Base-by-base conservation (phyloP, 2,329 filamentous ascomycete genomes). In the Thermomyces lanuginosus region DNA sequence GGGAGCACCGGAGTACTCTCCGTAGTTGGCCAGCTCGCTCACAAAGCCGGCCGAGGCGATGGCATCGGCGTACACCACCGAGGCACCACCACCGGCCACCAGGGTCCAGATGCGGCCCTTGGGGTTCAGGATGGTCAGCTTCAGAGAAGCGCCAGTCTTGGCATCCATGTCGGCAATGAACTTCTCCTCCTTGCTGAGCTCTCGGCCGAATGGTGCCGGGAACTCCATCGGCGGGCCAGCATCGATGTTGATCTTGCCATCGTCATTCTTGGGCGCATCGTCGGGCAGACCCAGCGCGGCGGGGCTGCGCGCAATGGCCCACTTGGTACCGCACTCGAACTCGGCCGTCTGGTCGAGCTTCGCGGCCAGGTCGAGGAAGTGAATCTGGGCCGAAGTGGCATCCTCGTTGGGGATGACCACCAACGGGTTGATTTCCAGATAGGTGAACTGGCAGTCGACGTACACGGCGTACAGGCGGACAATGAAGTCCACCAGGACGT, bases 361-460 rank as follows among this genome's bases (percentile, higher is more conserved):
- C 55, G 89, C 89, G 46, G 89, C 89, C 54, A 98, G 69, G 65
- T 98, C 89, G 44, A 98, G 73, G 75, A 98, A 98, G 72, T 93
- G 72, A 29, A 98, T 89, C 21, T 83, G 77, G 31, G 89, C 89
- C 32, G 83, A 92, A 42, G 86, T 95, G 52, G 71, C 78, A 46
- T 84, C 75, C 41, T 71, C 76, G 58, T 95, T 95, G 57, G 89
- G 89, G 48, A 98, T 86, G 54, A 93, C 89, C 36, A 98, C 89
- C 39, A 98, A 67, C 44, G 89, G 89, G 74, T 98, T 98, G 69
- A 98, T 98, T 64, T 98, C 89, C 45, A 98, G 82, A 67, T 98
- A 98, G 51, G 89, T 95, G 72, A 98, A 98, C 63, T 98, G 89
- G 73, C 81, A 92, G 69, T 98, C 89, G 40, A 95, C 89, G 52